Evolutionary conservation across 192 early-diverging fungal genomes (phyloP).

Genomic region (Spizellomyces punctatus): DNA sequence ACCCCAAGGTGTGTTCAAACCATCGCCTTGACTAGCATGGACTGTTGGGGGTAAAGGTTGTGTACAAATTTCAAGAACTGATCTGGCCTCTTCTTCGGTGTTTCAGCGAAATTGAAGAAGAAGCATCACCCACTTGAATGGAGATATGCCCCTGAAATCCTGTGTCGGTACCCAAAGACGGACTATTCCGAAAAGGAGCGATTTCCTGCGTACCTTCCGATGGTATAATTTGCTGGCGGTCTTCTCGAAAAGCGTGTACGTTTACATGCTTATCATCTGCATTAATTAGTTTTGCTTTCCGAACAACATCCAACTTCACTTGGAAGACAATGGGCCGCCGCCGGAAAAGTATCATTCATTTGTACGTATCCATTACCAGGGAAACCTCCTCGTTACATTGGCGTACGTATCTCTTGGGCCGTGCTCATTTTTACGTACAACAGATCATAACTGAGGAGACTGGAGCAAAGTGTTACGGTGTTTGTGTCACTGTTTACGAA

Average conservation of each 20-base stretch:
- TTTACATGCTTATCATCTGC: too few species aligned
- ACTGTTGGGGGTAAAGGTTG: too few species aligned
- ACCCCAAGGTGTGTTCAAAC: constrained; percentile 5
- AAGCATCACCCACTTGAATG: constrained; percentile 48
- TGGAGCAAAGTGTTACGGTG: constrained; percentile 48
- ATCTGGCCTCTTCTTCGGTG: neutral
- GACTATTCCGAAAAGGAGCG: constrained; percentile 41
- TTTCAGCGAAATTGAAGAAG: constrained; percentile 28
- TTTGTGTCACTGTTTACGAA: constrained; percentile 49
- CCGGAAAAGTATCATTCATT: constrained; percentile 54
- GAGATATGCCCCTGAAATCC: constrained; percentile 35
- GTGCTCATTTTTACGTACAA: neutral
- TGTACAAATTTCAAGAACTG: neutral
- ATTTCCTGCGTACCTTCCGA: constrained; percentile 45
- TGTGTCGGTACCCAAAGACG: constrained; percentile 44
- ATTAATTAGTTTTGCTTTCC: constrained; percentile 55
- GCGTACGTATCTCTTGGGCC: neutral
- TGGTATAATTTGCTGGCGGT: constrained; percentile 33
- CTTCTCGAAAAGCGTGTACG: too few species aligned
- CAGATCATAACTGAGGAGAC: constrained; percentile 50
- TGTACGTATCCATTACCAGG: constrained; percentile 28
- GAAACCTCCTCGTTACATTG: neutral
- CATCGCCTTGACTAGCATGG: too few species aligned
- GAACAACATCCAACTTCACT: constrained; percentile 43
- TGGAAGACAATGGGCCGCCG: constrained; percentile 37